These are phyloP conservation scores for Astragalus glycyphyllos DNA, from an alignment of 306 rosid genomes.

Conservation along the genomic window DNA sequence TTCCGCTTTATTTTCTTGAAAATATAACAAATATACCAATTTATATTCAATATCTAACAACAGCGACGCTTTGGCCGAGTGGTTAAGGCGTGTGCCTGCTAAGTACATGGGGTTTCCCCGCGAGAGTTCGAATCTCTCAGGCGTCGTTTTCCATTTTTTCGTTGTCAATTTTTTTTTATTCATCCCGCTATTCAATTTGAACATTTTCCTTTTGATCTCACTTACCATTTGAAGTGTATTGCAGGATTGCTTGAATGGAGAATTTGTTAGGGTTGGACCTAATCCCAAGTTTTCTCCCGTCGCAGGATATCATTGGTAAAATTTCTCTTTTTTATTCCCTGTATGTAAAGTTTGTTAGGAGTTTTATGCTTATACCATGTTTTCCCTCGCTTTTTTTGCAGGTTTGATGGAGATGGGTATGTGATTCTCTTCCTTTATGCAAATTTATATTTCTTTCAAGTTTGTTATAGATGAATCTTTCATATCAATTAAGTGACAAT, in stretches of 20 bases:
- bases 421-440: slow-evolving; percentile 47
- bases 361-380: slow-evolving; percentile 41
- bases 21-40: too few species aligned
- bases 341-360: not conserved
- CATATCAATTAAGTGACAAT: not conserved
- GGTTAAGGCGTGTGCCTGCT: too few species aligned
- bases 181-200: too few species aligned
- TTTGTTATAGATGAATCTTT: slow-evolving; percentile 32
- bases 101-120: too few species aligned
- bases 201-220: too few species aligned
- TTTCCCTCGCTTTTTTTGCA: slow-evolving; percentile 50
- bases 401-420: slow-evolving; percentile 99
- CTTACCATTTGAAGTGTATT: slow-evolving; percentile 34
- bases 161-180: too few species aligned
- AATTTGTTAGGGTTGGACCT: slow-evolving; percentile 96
- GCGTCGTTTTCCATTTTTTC: too few species aligned
- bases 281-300: too few species aligned
- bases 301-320: slow-evolving; percentile 91
- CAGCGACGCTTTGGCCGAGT: too few species aligned
- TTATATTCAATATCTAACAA: too few species aligned
- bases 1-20: too few species aligned
- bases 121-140: too few species aligned
- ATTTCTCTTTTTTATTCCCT: not conserved
- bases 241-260: slow-evolving; percentile 93
- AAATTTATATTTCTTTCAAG: slow-evolving; percentile 26